Evolutionary conservation across 2,329 filamentous ascomycete species (phyloP).

Genomic region (Fusarium coicis): DNA sequence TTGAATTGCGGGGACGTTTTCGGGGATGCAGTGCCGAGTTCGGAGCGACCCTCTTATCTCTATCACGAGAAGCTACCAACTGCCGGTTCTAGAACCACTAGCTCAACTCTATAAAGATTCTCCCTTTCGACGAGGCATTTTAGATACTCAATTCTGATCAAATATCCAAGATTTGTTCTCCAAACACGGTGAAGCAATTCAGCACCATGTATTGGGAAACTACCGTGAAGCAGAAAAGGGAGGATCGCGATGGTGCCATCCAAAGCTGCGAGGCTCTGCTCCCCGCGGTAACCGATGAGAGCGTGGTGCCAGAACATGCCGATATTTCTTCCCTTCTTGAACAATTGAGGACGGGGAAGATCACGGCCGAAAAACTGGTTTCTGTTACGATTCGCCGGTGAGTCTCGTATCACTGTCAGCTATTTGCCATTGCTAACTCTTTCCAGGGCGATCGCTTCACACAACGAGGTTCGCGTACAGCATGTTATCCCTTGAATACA

Average conservation of each 20-base stretch:
- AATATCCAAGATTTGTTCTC: not conserved
- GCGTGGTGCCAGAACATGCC: not conserved
- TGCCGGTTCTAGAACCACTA: not conserved
- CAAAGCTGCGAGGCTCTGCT: not conserved
- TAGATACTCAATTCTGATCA: not conserved
- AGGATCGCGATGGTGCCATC: not conserved
- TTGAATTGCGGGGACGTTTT: not conserved
- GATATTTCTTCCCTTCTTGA: not conserved
- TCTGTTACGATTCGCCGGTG: not conserved
- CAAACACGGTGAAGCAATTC: rapidly evolving
- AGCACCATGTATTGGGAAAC: not conserved
- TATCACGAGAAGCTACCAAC: not conserved
- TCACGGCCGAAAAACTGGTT: not conserved
- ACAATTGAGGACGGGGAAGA: not conserved
- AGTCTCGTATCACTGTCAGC: rapidly evolving
- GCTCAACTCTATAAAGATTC: not conserved
- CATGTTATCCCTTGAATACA: rapidly evolving
- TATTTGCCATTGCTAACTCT: not conserved
- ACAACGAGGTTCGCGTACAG: not conserved
- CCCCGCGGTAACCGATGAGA: not conserved
- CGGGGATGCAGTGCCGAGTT: not conserved
- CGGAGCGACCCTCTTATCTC: not conserved
- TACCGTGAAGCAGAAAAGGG: not conserved
- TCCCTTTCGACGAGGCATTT: not conserved
- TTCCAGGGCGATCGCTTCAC: not conserved